phyloP scores from a whole-genome alignment of 805 yeast species.

The Ogataea naganishii region DNA sequence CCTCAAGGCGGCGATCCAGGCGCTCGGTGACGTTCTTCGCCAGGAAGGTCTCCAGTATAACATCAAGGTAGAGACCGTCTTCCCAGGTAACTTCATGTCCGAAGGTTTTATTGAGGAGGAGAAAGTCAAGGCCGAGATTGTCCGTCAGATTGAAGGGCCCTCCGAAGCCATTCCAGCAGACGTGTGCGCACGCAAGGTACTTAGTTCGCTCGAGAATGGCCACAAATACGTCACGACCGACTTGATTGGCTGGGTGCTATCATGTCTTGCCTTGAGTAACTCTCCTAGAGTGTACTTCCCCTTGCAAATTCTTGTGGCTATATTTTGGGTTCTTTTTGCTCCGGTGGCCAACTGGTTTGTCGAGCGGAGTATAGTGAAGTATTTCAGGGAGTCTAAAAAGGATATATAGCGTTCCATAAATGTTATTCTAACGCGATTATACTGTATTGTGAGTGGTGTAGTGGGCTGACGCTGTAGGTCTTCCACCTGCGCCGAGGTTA shows the following conservation, averaged over 20 bases:
- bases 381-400: constrained; percentile 35
- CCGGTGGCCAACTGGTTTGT: constrained; percentile 52
- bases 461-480: no score
- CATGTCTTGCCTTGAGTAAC: constrained; percentile 57
- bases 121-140: constrained; percentile 75
- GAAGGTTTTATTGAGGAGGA: constrained; percentile 85
- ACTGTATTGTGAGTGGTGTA: no score
- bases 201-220: constrained; percentile 52
- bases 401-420: no score
- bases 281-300: constrained; percentile 56
- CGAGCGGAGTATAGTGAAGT: constrained; percentile 40
- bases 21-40: constrained; percentile 68
- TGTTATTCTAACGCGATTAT: no score
- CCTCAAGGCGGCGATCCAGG: constrained; percentile 69
- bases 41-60: constrained; percentile 71
- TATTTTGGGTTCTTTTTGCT: constrained; percentile 42
- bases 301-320: constrained; percentile 38
- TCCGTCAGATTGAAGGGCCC: constrained; percentile 78
- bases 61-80: constrained; percentile 62
- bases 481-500: no score
- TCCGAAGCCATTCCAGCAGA: constrained; percentile 61
- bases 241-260: constrained; percentile 73
- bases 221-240: constrained; percentile 75
- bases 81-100: constrained; percentile 84
- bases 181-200: constrained; percentile 53